Evolutionary conservation across 2,329 filamentous ascomycete genomes (phyloP), one percentile per base, ranked within the genome.

Genomic region (Colletotrichum coccodes): DNA sequence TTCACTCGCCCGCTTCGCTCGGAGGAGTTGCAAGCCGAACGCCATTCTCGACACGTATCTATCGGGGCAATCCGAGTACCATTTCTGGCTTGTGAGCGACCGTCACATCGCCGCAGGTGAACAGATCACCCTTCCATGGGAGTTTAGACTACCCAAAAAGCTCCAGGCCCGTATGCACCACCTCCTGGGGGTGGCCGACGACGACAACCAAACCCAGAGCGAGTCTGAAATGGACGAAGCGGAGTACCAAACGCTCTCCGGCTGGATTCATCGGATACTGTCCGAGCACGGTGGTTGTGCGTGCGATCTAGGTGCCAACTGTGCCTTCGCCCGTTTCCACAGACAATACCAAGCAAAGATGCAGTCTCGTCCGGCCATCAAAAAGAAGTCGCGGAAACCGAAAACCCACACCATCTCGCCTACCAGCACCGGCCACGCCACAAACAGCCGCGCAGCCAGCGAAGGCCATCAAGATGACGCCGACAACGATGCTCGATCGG

Each of bases 21-120:
- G 96, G 64, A 90, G 95, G 72, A 98, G 96, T 75, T 99, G 96
- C 82, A 90, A 89, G 70, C 94, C 96, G 1, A 99, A 98, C 76
- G 90, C 96, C n/a, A 87, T 89, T 36, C 85, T 98, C 74, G 95
- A 96, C 77, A 97, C 95, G 0, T 93, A 94, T 72, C 88, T 98
- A 54, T 93, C 93, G 2, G 91, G 90, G 53, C 87, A 88, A 4
- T 91, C 90, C 1, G 91, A 95, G 72, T 97, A 95, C 76, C 94
- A 96, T 76, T 97, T 98, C 79, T 98, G 95, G 88, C 91, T 98
- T 71, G 90, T 97, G 68, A 94, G 94, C 74, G 93, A 93, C 73
- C 88, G 92, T 60, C 86, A 91, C 42, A 94, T 98, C 64, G 80
- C 86, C 18, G 84, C 89, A 1, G 84, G 86, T 46, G 89, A 90